Conservation (phyloP, 2,329 filamentous ascomycete species). For the Phyllosticta paracitricarpa region DNA sequence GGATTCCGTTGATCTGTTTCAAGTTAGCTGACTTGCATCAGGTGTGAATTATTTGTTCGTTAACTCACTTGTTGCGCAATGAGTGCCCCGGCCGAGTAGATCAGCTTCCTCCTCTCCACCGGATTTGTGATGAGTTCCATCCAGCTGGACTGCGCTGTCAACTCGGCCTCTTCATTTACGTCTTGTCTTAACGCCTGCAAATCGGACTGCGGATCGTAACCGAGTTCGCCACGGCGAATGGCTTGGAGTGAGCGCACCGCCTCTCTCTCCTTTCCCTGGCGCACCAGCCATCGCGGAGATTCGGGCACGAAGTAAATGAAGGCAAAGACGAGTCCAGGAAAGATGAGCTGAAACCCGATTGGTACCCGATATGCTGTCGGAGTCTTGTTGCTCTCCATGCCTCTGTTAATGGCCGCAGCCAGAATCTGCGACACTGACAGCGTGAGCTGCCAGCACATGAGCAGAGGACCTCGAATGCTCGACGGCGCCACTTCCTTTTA, state of each 20-base stretch:
- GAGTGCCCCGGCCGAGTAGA: constrained; percentile 36
- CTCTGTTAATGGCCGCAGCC: constrained; percentile 25
- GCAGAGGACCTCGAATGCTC: constrained; percentile 23
- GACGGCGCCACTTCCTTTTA: constrained; percentile 22
- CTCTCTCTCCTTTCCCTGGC: background rate
- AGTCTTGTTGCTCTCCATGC: constrained; percentile 18
- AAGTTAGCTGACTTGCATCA: background rate
- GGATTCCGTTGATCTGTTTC: constrained; percentile 39
- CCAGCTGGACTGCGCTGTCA: constrained; percentile 29
- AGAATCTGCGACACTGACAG: constrained; percentile 30
- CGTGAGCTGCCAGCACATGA: constrained; percentile 34
- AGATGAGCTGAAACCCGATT: constrained; percentile 17
- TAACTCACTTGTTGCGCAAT: constrained; percentile 27
- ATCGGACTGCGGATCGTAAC: constrained; percentile 22
- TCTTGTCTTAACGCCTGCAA: constrained; percentile 17
- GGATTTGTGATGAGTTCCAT: constrained; percentile 32
- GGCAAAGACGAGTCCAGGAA: constrained; percentile 14
- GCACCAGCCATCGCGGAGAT: constrained; percentile 16
- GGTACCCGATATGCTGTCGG: constrained; percentile 17
- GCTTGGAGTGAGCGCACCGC: constrained; percentile 22
- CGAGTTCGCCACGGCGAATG: constrained; percentile 24
- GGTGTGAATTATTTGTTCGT: background rate
- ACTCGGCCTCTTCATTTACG: constrained; percentile 16
- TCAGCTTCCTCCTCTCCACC: constrained; percentile 37
- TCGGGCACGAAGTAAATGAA: constrained; percentile 15